A percentile compares a stretch with the other conserved stretches of the same genome.
Conservation (phyloP, 2,329 filamentous ascomycete genomes). For the Thelonectria rubi region DNA sequence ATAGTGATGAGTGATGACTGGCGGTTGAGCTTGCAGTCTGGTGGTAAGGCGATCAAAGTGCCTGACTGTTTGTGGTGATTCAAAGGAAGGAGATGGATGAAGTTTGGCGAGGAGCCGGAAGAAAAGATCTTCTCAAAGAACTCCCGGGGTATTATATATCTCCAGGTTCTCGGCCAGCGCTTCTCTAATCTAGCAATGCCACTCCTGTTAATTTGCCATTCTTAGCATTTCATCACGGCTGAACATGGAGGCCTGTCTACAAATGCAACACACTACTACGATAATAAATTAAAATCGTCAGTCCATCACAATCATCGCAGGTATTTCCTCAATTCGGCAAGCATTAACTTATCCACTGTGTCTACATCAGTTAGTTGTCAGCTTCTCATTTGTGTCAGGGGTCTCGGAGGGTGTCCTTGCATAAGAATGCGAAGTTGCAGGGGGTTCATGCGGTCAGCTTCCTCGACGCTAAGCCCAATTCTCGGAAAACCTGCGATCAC, state of each 20-base stretch:
- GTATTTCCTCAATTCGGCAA: not conserved
- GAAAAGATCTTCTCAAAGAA: no score
- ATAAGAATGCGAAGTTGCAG: no score
- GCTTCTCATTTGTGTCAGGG: not conserved
- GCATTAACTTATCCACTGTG: not conserved
- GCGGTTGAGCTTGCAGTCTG: not conserved
- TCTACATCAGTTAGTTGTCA: not conserved
- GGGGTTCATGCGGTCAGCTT: not conserved
- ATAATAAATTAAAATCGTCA: not conserved
- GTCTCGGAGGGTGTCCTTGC: not conserved
- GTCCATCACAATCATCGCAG: not conserved
- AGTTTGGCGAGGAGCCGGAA: no score
- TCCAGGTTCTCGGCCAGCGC: no score
- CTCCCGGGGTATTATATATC: no score
- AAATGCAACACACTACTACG: not conserved
- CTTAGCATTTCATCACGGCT: not conserved
- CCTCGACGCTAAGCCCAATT: conserved; percentile 13
- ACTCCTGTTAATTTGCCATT: no score
- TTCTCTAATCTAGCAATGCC: no score
- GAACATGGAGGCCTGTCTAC: not conserved
- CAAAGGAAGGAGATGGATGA: no score
- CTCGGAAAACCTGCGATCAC: conserved; percentile 21
- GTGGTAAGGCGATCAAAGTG: no score
- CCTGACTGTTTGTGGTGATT: no score
- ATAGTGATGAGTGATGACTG: not conserved